Evolutionary conservation across 805 yeast genomes (phyloP), one percentile per base, ranked within the genome.

Genomic region (Yarrowia bubula): DNA sequence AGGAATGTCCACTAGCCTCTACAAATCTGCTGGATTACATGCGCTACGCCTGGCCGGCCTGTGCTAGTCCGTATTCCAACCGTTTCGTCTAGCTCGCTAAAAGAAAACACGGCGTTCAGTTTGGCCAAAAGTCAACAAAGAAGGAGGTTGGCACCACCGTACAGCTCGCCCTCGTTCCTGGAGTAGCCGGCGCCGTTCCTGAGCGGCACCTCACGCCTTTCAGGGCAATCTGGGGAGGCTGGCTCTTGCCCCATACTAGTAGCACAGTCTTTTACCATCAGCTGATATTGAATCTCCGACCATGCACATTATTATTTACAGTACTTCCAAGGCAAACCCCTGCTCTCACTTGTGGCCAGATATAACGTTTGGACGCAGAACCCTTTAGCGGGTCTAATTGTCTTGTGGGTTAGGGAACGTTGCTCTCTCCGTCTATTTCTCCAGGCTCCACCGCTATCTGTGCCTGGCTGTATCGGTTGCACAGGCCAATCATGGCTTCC

Each of bases 261-360:
- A 37, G n/a, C 51, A 31, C 51, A 46, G 5, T 9, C 22, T 22
- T 22, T 3, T 22, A 22, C 51, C 51, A 47, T 47, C 39, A 17
- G 39, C 51, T 17, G 39, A 47, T 47, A 47, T 47, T 15, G 53
- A 47, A 32, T 47, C 53, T 47, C 53, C 53, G 39, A 32, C 10
- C 28, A 32, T 15, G 39, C 53, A 28, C 28, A 47, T 47, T 22
- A 32, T 32, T 47, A 47, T 47, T 46, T 31, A 8, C 22, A 41
- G 38, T 11, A 17, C 38, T 15, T 47, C 53, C 31, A 33, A 32
- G 53, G 53, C 53, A 47, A 22, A 47, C 53, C 51, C 51, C 51
- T 46, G 37, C 37, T 14, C 14, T 22, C 8, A 31, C 47, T 37
- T 9, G 35, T 44, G 33, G 13, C 15, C 14, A 3, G 14, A 6